Evolutionary conservation across 2,329 filamentous ascomycete genomes (phyloP).

Genomic region (Paraphaeosphaeria sporulosa): DNA sequence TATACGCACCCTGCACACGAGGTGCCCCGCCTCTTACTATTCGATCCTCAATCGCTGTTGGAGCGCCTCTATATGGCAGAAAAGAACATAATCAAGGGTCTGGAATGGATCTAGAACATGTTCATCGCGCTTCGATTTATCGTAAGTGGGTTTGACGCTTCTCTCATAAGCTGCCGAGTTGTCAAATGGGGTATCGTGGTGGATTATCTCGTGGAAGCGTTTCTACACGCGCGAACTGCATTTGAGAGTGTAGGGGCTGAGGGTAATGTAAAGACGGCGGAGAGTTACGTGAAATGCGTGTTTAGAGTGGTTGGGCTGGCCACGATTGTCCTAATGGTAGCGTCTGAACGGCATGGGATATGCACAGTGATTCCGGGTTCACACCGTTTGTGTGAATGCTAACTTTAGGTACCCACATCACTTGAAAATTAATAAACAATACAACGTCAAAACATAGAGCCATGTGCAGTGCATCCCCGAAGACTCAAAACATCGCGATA

Average conservation of each 20-base stretch:
- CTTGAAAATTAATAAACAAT: no score
- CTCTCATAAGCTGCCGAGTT: slow-evolving; percentile 18
- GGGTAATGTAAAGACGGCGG: slow-evolving; percentile 22
- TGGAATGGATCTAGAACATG: slow-evolving; percentile 17
- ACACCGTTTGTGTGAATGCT: no score
- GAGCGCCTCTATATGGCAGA: slow-evolving; percentile 20
- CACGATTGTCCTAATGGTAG: no score
- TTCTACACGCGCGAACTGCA: slow-evolving; percentile 33
- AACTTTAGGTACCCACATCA: no score
- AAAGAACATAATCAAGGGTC: slow-evolving; percentile 13
- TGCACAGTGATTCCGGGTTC: no score
- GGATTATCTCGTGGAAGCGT: slow-evolving; percentile 35
- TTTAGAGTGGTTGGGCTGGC: slow-evolving; percentile 46
- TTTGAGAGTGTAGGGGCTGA: slow-evolving; percentile 28
- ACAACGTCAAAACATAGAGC: no score
- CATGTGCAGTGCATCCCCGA: no score
- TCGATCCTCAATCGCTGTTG: slow-evolving; percentile 26
- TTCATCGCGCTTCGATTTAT: slow-evolving; percentile 8
- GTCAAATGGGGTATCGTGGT: slow-evolving; percentile 41
- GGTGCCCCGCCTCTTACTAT: slow-evolving; percentile 31
- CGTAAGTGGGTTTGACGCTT: slow-evolving; percentile 20
- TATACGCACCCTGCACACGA: slow-evolving; percentile 25
- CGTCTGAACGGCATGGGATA: no score
- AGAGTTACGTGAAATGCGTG: slow-evolving; percentile 34
- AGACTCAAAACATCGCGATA: no score